A percentile compares a stretch with the other conserved stretches of the same genome.
Evolutionary conservation across 345 rosid species (phyloP).

Genomic region (Viola odorata): DNA sequence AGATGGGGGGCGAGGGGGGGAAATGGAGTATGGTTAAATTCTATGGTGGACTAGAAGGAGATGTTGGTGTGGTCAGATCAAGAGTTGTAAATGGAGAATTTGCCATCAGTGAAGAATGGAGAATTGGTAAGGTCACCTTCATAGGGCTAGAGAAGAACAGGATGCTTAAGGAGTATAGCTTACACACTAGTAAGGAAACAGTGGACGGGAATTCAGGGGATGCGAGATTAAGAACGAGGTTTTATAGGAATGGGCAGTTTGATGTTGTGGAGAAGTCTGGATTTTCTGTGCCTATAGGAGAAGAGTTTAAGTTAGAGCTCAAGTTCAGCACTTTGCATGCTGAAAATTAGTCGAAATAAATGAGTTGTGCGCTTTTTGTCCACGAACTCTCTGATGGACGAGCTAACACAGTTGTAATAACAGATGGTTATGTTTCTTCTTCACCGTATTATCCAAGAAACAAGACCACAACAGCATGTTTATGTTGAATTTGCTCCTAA

Average conservation of each 20-base stretch:
- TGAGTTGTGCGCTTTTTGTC: no score
- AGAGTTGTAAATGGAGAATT: conserved; percentile 45
- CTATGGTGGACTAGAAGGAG: conserved; percentile 20
- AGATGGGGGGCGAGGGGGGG: conserved; percentile 49
- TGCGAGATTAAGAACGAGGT: conserved; percentile 1
- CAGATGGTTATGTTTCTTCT: no score
- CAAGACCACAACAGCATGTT: no score
- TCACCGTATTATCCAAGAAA: no score
- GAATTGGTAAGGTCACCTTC: conserved; percentile 43
- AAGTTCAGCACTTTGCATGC: conserved; percentile 2
- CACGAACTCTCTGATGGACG: no score
- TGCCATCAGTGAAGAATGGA: conserved; percentile 45
- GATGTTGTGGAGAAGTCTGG: conserved; percentile 19
- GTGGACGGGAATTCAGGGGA: conserved; percentile 8
- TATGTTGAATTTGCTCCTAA: no score
- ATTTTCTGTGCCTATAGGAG: background rate
- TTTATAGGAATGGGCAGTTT: conserved; percentile 19
- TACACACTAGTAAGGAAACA: conserved; percentile 9
- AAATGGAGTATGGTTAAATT: conserved; percentile 52
- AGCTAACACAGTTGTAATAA: no score
- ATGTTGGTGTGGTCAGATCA: conserved; percentile 26
- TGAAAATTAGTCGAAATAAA: no score
- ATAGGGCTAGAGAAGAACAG: conserved; percentile 37
- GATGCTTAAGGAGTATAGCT: conserved; percentile 20
- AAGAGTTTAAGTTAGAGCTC: conserved; percentile 32